Conservation (phyloP, 345 rosid genomes). For the Lepidium didymum region DNA sequence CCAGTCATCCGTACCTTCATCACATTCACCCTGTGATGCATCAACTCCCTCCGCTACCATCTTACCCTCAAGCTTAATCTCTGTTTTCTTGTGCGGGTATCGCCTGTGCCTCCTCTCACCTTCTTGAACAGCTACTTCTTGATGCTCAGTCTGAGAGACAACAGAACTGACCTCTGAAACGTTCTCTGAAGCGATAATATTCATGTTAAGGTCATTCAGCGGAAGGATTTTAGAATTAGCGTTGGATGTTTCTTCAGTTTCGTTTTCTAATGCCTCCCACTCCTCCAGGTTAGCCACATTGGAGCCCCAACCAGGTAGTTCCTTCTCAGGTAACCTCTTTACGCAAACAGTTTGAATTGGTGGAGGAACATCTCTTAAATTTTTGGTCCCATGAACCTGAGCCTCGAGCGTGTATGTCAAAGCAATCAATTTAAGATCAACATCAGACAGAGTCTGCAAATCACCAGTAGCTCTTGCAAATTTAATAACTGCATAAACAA, state of each 20-base stretch:
- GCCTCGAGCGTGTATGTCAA: slow-evolving; percentile 73
- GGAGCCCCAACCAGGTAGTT: slow-evolving; percentile 90
- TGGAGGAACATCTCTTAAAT: slow-evolving; percentile 71
- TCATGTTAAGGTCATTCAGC: slow-evolving; percentile 62
- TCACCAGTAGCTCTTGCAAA: slow-evolving; percentile 94
- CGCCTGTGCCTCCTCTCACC: slow-evolving; percentile 34
- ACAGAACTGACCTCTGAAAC: slow-evolving; percentile 39
- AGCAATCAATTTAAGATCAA: slow-evolving; percentile 81
- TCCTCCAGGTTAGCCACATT: slow-evolving; percentile 88
- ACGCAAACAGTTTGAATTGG: slow-evolving; percentile 69
- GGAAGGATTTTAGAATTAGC: slow-evolving; percentile 67
- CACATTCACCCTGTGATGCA: slow-evolving; percentile 64
- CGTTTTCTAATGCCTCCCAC: slow-evolving; percentile 80
- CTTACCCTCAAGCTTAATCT: slow-evolving; percentile 67
- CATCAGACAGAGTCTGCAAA: slow-evolving; percentile 78
- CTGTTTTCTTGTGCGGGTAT: slow-evolving; percentile 52
- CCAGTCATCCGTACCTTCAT: slow-evolving; percentile 65
- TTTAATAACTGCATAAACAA: slow-evolving; percentile 41
- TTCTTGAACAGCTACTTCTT: slow-evolving; percentile 37
- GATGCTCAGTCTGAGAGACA: slow-evolving; percentile 41
- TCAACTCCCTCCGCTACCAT: slow-evolving; percentile 86
- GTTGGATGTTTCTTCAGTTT: slow-evolving; percentile 39
- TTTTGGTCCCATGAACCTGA: slow-evolving; percentile 68
- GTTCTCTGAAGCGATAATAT: slow-evolving; percentile 33
- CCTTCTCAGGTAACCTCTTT: slow-evolving; percentile 82